Evolutionary conservation across 345 rosid species (phyloP).

Genomic region (Viola odorata): DNA sequence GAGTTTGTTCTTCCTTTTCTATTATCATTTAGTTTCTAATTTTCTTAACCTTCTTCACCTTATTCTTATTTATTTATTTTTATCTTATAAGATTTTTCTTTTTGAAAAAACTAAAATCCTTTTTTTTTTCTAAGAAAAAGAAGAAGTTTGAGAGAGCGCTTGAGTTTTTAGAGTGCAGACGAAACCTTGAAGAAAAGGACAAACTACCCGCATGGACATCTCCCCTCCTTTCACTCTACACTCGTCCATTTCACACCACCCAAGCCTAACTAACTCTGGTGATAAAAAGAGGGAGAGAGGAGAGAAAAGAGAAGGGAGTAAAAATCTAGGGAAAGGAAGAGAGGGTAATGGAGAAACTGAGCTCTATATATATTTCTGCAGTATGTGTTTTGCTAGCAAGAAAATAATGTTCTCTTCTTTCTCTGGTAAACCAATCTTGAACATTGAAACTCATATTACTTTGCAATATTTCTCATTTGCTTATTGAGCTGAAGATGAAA

Average conservation of each 20-base stretch:
- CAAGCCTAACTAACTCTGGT: conserved; percentile 29
- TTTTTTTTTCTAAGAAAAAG: background rate
- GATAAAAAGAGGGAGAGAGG: background rate
- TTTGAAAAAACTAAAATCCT: background rate
- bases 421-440: background rate
- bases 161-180: background rate
- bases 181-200: conserved; percentile 24
- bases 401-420: conserved; percentile 16
- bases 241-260: conserved; percentile 28
- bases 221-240: conserved; percentile 9
- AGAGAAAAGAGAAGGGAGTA: background rate
- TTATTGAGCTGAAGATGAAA: conserved; percentile 2
- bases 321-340: background rate
- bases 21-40: too few relatives aligned
- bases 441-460: background rate
- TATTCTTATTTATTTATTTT: background rate
- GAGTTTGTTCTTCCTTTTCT: background rate
- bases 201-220: conserved; percentile 27
- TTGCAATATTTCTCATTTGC: background rate
- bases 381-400: background rate
- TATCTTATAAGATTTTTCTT: background rate
- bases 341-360: background rate
- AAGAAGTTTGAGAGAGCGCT: background rate
- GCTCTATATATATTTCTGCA: background rate
- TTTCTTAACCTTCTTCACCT: background rate